These are phyloP conservation scores for Phaeosphaeriaceae sp. DNA, from an alignment of 2,329 filamentous ascomycete genomes.

Conservation along the genomic window DNA sequence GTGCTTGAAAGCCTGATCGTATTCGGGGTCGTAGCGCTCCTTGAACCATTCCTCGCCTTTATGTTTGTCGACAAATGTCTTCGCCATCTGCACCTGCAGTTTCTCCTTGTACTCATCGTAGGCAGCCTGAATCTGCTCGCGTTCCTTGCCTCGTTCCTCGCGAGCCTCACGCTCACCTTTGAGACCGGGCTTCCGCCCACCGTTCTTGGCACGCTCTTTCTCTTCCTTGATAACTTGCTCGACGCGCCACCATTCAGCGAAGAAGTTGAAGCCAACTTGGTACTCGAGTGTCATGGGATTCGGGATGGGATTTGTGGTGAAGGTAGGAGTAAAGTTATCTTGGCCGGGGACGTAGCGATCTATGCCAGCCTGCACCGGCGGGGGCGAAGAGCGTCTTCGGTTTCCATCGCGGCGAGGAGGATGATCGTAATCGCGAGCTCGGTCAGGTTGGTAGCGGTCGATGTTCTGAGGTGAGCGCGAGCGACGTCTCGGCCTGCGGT, in stretches of 20 bases:
- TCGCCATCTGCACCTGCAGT: conserved; percentile 77
- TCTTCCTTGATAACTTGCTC: conserved; percentile 86
- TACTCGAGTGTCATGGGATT: conserved; percentile 78
- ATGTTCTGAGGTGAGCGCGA: conserved; percentile 76
- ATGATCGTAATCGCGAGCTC: conserved; percentile 71
- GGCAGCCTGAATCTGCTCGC: conserved; percentile 76
- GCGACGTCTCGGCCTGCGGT: conserved; percentile 56
- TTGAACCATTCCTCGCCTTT: conserved; percentile 98
- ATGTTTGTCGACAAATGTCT: conserved; percentile 88
- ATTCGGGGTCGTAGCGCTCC: conserved; percentile 88
- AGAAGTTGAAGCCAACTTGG: conserved; percentile 86
- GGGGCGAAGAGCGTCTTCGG: conserved; percentile 68
- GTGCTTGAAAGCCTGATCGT: conserved; percentile 75
- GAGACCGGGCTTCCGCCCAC: conserved; percentile 70
- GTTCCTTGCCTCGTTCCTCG: conserved; percentile 81
- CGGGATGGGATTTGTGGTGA: conserved; percentile 70
- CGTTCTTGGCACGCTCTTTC: conserved; percentile 74
- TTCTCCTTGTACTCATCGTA: conserved; percentile 73
- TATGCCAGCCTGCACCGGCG: conserved; percentile 71
- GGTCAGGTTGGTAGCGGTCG: conserved; percentile 79
- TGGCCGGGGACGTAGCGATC: conserved; percentile 86
- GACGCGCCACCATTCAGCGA: conserved; percentile 84
- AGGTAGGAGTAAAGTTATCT: conserved; percentile 60
- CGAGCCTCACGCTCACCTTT: conserved; percentile 71
- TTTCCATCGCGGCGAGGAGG: conserved; percentile 67